These are phyloP conservation scores for Kodamaea sp. DNA, from an alignment of 1,139 yeast genomes.

Conservation along the genomic window DNA sequence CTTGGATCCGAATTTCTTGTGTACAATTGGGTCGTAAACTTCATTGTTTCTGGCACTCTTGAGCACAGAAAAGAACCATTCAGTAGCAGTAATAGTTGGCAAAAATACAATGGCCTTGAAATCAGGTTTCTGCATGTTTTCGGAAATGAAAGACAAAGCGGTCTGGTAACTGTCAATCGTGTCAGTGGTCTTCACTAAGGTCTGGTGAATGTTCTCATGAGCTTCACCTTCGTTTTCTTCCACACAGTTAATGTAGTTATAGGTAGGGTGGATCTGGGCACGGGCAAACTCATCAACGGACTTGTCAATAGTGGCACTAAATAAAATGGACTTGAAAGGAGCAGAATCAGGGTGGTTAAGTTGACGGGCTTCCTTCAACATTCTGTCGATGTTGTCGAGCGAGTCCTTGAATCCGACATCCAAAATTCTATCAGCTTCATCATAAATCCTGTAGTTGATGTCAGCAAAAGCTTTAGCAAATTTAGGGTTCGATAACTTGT, in stretches of 20 bases:
- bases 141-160: constrained; percentile 49
- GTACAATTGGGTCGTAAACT: constrained; percentile 13
- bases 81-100: constrained; percentile 75
- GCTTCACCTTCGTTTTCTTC: constrained; percentile 75
- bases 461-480: constrained; percentile 52
- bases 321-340: constrained; percentile 63
- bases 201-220: constrained; percentile 76
- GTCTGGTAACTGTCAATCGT: constrained; percentile 54
- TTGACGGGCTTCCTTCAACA: constrained; percentile 43
- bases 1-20: constrained; percentile 13
- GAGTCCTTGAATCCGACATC: constrained; percentile 76
- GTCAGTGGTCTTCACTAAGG: constrained; percentile 50
- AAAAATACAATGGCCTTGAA: constrained; percentile 82
- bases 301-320: constrained; percentile 84
- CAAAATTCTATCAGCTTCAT: constrained; percentile 84
- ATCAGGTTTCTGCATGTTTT: constrained; percentile 23
- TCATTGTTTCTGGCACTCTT: constrained; percentile 15
- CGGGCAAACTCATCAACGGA: constrained; percentile 67
- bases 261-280: constrained; percentile 62
- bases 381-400: constrained; percentile 54
- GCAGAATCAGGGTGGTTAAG: constrained; percentile 24
- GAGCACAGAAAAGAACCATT: constrained; percentile 43
- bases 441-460: constrained; percentile 69
- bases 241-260: constrained; percentile 74
- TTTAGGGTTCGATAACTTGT: constrained; percentile 48